Evolutionary conservation across 1,139 yeast species (phyloP).

Genomic region (Lodderomyces orthopsilosis): DNA sequence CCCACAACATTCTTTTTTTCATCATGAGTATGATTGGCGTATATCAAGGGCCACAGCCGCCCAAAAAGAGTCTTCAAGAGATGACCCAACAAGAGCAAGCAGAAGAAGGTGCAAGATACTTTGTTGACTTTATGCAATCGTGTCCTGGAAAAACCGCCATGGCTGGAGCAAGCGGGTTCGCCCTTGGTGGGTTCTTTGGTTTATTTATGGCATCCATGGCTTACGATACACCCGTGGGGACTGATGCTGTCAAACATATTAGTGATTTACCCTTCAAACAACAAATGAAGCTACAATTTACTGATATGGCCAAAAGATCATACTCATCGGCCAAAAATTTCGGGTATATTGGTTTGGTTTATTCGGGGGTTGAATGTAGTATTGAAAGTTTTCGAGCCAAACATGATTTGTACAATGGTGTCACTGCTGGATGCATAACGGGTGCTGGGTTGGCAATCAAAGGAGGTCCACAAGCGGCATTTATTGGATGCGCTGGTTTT

Average conservation of each 20-base stretch:
- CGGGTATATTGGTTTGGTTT: conserved; percentile 91
- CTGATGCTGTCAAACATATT: conserved; percentile 52
- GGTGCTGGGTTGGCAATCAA: conserved; percentile 89
- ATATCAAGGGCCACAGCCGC: conserved; percentile 21
- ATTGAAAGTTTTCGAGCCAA: conserved; percentile 86
- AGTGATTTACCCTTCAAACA: conserved; percentile 87
- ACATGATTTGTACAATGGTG: conserved; percentile 89
- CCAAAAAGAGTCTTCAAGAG: conserved; percentile 51
- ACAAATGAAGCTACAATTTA: conserved; percentile 87
- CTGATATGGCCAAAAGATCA: conserved; percentile 89
- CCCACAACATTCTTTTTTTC: neutral
- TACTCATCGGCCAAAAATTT: conserved; percentile 88
- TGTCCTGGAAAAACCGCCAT: conserved; percentile 93
- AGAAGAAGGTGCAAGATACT: conserved; percentile 81
- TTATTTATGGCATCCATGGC: conserved; percentile 94
- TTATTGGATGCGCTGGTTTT: conserved; percentile 94
- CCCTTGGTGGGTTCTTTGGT: conserved; percentile 94
- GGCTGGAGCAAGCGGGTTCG: conserved; percentile 94
- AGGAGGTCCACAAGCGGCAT: conserved; percentile 91
- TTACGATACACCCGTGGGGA: conserved; percentile 75
- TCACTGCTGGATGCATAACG: conserved; percentile 90
- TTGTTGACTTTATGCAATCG: conserved; percentile 82
- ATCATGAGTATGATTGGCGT: conserved; percentile 17
- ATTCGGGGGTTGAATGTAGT: conserved; percentile 91
- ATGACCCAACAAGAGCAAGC: conserved; percentile 94